These are phyloP conservation scores for Thymus mandschuricus DNA, from an alignment of 257 asterid species.

Conservation along the genomic window DNA sequence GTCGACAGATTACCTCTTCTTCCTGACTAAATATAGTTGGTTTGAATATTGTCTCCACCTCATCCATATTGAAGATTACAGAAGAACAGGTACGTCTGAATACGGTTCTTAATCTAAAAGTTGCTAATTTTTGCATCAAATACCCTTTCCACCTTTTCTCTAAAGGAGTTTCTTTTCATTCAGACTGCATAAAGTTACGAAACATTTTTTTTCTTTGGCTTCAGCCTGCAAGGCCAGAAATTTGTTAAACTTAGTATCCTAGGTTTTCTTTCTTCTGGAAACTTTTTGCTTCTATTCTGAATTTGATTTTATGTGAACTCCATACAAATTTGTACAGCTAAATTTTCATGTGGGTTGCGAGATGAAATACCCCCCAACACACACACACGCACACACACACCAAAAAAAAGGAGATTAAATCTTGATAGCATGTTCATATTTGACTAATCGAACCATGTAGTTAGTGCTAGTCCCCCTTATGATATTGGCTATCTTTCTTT, in stretches of 20 bases:
- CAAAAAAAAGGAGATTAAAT: background rate
- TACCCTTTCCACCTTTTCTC: background rate
- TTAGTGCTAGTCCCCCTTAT: conserved; percentile 30
- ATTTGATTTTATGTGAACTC: background rate
- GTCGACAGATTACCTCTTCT: conserved; percentile 75
- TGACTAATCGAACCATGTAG: conserved; percentile 25
- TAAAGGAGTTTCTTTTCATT: background rate
- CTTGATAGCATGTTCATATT: conserved; percentile 20
- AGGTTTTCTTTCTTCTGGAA: conserved; percentile 1
- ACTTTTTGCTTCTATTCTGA: background rate
- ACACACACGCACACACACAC: too few relatives aligned
- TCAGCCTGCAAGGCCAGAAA: background rate
- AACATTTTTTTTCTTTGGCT: background rate
- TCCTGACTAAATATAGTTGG: conserved; percentile 50
- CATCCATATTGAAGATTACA: background rate
- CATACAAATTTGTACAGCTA: background rate
- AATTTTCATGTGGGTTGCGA: background rate
- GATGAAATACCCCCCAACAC: background rate
- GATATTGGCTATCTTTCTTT: conserved; percentile 30
- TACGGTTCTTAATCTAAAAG: background rate
- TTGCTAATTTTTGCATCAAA: background rate
- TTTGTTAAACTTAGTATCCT: background rate
- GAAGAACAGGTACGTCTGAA: conserved; percentile 19
- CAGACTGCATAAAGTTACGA: background rate
- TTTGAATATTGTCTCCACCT: background rate